Evolutionary conservation across 768 basidiomycete species (phyloP).

Genomic region (Leccinum olivaceopallidum): DNA sequence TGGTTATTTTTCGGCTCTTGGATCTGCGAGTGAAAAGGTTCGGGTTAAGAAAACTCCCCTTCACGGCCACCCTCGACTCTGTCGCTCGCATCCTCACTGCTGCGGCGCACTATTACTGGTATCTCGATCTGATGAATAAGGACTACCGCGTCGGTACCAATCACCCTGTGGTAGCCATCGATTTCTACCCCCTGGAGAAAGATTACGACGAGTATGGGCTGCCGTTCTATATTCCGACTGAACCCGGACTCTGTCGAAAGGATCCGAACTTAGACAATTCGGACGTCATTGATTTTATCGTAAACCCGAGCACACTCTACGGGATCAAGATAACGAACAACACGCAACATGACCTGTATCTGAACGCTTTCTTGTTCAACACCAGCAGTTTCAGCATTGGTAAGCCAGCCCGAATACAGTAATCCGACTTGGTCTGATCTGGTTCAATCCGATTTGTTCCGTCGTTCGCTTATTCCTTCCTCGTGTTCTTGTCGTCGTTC

Average conservation of each 20-base stretch:
- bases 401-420: neutral
- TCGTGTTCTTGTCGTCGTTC: neutral
- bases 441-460: too few species aligned
- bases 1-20: neutral
- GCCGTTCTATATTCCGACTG: neutral
- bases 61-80: neutral
- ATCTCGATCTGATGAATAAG: neutral
- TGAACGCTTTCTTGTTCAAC: slow-evolving; percentile 1
- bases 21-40: neutral
- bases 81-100: neutral
- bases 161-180: neutral
- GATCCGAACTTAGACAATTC: neutral
- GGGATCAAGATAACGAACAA: slow-evolving; percentile 11
- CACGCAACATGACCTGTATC: slow-evolving; percentile 1
- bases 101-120: slow-evolving; percentile 1
- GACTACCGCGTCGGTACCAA: neutral
- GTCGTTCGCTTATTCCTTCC: neutral
- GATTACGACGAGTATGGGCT: neutral
- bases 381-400: neutral
- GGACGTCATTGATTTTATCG: neutral
- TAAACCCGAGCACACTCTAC: neutral
- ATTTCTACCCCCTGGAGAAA: neutral
- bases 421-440: too few species aligned
- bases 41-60: neutral
- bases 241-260: neutral